Percentiles rank a stretch among this genome's conserved stretches.
Conservation (phyloP, 1,139 yeast genomes). For the Arxiozyma slooffiae region DNA sequence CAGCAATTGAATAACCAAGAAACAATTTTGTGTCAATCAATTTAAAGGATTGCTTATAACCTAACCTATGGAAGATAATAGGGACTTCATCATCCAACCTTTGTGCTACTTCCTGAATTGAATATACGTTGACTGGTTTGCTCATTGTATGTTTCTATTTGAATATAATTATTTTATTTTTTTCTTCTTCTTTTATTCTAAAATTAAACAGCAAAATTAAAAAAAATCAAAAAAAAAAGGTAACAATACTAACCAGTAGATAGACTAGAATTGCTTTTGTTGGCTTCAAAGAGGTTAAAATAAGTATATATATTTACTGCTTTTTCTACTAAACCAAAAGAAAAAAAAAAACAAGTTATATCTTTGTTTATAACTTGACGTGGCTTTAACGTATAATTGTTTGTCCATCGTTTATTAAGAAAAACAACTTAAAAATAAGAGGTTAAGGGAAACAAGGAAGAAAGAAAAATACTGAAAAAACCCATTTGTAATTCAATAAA, state of each 20-base stretch:
- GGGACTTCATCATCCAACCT: conserved; percentile 26
- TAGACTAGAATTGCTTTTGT: not conserved
- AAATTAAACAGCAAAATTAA: not conserved
- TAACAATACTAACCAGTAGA: not conserved
- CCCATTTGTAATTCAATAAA: not conserved
- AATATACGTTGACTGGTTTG: conserved; percentile 28
- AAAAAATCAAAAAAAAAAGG: too few relatives aligned
- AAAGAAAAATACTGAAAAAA: not conserved
- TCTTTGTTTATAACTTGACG: not conserved
- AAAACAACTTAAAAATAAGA: not conserved
- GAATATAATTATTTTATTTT: too few relatives aligned
- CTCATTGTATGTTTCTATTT: conserved; percentile 14
- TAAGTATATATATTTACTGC: too few relatives aligned
- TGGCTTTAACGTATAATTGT: too few relatives aligned
- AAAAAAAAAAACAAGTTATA: too few relatives aligned
- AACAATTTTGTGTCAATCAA: conserved; percentile 55
- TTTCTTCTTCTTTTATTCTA: not conserved
- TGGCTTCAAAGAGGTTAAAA: not conserved
- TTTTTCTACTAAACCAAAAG: too few relatives aligned
- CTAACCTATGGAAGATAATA: conserved; percentile 41
- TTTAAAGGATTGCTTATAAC: conserved; percentile 52
- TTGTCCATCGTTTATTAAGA: not conserved
- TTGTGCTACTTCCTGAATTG: conserved; percentile 25
- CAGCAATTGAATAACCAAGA: conserved; percentile 59
- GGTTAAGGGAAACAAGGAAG: not conserved